Evolutionary conservation across 2,329 filamentous ascomycete species (phyloP).

Genomic region (Fusarium torulosum): DNA sequence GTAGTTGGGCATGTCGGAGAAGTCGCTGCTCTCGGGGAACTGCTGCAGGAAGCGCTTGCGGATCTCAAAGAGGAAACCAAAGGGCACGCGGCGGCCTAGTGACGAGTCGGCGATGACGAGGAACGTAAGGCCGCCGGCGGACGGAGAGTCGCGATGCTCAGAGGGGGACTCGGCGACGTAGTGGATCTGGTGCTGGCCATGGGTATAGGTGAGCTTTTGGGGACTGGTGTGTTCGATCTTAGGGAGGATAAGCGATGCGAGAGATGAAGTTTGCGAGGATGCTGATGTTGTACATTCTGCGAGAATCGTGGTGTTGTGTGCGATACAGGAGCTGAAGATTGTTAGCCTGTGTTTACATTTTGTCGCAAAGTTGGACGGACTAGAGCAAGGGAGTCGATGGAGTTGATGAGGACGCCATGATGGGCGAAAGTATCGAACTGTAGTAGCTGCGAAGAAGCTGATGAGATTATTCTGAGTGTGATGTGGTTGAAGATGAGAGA

Average conservation of each 20-base stretch:
- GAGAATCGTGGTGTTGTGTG: slow-evolving; percentile 92
- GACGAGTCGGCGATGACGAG: slow-evolving; percentile 86
- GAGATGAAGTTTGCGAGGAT: slow-evolving; percentile 83
- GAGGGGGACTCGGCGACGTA: slow-evolving; percentile 89
- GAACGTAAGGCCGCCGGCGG: slow-evolving; percentile 88
- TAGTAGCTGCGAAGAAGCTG: neutral
- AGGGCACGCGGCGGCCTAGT: slow-evolving; percentile 88
- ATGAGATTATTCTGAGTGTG: neutral
- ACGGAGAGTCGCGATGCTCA: slow-evolving; percentile 67
- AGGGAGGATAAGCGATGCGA: slow-evolving; percentile 93
- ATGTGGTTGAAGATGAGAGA: slow-evolving; percentile 4
- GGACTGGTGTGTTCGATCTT: slow-evolving; percentile 86
- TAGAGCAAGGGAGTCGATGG: slow-evolving; percentile 78
- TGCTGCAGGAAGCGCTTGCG: slow-evolving; percentile 85
- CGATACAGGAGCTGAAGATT: slow-evolving; percentile 83
- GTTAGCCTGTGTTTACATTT: slow-evolving; percentile 12
- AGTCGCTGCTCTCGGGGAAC: slow-evolving; percentile 78
- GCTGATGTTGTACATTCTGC: slow-evolving; percentile 91
- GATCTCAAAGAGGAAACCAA: slow-evolving; percentile 91
- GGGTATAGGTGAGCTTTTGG: slow-evolving; percentile 94
- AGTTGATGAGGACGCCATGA: slow-evolving; percentile 79
- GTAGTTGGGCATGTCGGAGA: slow-evolving; percentile 84
- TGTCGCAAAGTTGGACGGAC: slow-evolving; percentile 60
- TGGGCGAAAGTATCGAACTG: slow-evolving; percentile 1
- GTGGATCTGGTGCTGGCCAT: slow-evolving; percentile 93